These are phyloP conservation scores for Carallia pectinifolia DNA, from an alignment of 345 rosid genomes.

Conservation along the genomic window DNA sequence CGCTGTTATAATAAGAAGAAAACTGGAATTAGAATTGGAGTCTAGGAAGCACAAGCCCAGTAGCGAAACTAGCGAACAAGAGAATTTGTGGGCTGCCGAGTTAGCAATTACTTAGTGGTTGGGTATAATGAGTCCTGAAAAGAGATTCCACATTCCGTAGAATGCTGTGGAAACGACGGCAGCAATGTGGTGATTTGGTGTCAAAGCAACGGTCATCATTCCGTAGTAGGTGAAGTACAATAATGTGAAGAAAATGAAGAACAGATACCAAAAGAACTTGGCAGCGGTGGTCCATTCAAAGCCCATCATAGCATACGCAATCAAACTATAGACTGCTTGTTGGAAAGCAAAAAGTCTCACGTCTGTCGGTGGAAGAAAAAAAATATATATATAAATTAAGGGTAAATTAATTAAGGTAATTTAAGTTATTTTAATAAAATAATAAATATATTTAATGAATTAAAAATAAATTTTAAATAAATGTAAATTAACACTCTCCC, in stretches of 20 bases:
- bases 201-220: constrained; percentile 68
- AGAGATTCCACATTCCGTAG: constrained; percentile 53
- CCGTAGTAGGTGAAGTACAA: constrained; percentile 67
- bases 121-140: constrained; percentile 61
- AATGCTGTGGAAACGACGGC: constrained; percentile 50
- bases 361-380: too few relatives aligned
- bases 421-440: too few relatives aligned
- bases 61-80: neutral
- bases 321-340: constrained; percentile 38
- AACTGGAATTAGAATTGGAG: neutral
- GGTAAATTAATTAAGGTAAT: too few relatives aligned
- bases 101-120: constrained; percentile 36
- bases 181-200: constrained; percentile 61
- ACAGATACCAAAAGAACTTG: constrained; percentile 63
- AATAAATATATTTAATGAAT: too few relatives aligned
- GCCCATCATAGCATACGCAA: constrained; percentile 68
- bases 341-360: neutral
- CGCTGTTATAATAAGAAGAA: constrained; percentile 21
- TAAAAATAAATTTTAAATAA: too few relatives aligned
- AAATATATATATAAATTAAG: too few relatives aligned
- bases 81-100: neutral
- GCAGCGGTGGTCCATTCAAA: constrained; percentile 46
- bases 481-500: too few relatives aligned
- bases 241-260: constrained; percentile 55
- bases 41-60: neutral